Evolutionary conservation across 768 basidiomycete species (phyloP).

Genomic region (Pseudohyphozyma bogoriensis): DNA sequence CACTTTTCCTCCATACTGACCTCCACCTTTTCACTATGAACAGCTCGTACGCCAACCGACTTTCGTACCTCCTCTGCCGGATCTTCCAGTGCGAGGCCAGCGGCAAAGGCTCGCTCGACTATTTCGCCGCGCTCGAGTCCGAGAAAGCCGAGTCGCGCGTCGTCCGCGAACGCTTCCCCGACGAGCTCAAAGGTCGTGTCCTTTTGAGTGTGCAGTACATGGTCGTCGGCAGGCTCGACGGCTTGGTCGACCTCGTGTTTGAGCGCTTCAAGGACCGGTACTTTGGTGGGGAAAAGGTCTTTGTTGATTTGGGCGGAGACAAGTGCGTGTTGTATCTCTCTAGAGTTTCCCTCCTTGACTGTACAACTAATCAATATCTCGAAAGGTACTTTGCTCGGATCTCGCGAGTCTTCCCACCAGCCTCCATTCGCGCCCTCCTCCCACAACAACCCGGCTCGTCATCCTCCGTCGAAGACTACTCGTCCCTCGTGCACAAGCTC

Average conservation of each 20-base stretch:
- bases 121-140: conserved; percentile 84
- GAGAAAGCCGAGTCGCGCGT: conserved; percentile 81
- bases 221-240: conserved; percentile 92
- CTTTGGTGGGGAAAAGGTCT: conserved; percentile 78
- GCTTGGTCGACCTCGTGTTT: conserved; percentile 84
- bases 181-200: conserved; percentile 81
- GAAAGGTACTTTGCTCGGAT: conserved; percentile 71
- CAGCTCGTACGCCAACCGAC: conserved; percentile 74
- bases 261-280: conserved; percentile 96
- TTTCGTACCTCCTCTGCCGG: conserved; percentile 87
- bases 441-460: conserved; percentile 39
- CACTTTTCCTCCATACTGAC: background rate
- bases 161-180: conserved; percentile 83
- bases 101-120: conserved; percentile 85
- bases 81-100: conserved; percentile 97
- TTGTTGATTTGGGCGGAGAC: conserved; percentile 75
- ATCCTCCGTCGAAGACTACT: conserved; percentile 43
- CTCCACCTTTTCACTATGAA: too few relatives aligned
- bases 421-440: conserved; percentile 18
- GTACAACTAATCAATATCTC: background rate
- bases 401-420: conserved; percentile 57
- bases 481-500: conserved; percentile 49
- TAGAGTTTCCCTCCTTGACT: too few relatives aligned
- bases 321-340: conserved; percentile 48
- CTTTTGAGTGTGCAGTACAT: conserved; percentile 94